Base-by-base conservation (phyloP, 805 yeast species). In the Myxozyma neglecta region DNA sequence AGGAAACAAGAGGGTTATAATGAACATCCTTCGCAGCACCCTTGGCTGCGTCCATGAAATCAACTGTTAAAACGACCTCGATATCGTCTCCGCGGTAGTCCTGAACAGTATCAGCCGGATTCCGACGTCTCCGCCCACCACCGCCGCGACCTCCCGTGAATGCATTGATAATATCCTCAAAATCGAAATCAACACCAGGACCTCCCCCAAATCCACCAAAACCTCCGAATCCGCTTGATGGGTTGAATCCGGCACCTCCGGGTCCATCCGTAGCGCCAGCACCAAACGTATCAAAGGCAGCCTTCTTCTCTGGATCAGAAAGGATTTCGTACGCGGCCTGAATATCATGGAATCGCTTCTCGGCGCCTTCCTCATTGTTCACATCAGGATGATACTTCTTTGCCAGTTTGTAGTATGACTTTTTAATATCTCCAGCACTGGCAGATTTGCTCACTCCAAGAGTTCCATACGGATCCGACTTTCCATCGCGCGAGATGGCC, bases 301-400 rank as follows among this genome's bases (percentile, higher is more conserved):
- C 83, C 70, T 90, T 84, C 80, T 66, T 65, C n/a, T 60, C 56
- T 6, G 67, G 55, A 55, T 70, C 70, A 49, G 90, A 85, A 71
- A 94, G 79, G 42, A 94, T 84, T 75, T 94, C 99, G 72, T 96
- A 94, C 0, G 97, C 96, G 66, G 89, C 94, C 72, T 93, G 98
- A 67, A 94, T 83, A 70, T 89, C 90, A 71, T 94, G 98, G 77
- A 94, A 94, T 74, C 85, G 85, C 71, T 85, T 84, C 70, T 93
- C 96, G 0, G 98, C 94, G 18, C 83, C 93, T 32, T 84, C 83
- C 66, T 89, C 97, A 75, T 93, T 94, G 75, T 93, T 94, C 49
- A 94, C 89, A 77, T 94, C 99, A 0, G 99, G 99, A 75, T 94
- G 99, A 75, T 80, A 91, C 74, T 93, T 83, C 75, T 94, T 94